Conservation (phyloP, 169 alveolate species). For the Sarcocystis neurona region DNA sequence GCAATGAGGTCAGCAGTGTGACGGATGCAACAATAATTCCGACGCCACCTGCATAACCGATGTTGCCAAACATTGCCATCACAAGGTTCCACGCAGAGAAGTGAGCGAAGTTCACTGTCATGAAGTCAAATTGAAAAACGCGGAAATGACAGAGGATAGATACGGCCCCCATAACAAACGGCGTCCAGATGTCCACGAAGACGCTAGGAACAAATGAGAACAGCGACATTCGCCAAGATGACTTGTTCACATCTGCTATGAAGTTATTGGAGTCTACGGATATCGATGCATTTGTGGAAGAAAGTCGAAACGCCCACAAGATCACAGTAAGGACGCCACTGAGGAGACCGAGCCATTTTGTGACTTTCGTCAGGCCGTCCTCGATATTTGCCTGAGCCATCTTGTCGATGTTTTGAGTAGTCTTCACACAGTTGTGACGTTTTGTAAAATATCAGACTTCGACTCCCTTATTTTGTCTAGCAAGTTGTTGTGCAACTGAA, state of each 20-base stretch:
- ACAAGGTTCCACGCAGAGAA: conserved; percentile 52
- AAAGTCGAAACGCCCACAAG: conserved; percentile 48
- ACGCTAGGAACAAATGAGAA: conserved; percentile 53
- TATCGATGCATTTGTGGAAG: conserved; percentile 30
- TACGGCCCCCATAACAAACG: conserved; percentile 55
- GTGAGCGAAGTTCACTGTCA: conserved; percentile 44
- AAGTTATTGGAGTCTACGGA: not conserved
- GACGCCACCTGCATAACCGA: conserved; percentile 62
- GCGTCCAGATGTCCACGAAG: conserved; percentile 51
- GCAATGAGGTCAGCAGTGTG: conserved; percentile 53
- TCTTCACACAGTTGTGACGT: too few relatives aligned
- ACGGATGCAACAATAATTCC: conserved; percentile 60
- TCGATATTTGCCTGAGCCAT: too few relatives aligned
- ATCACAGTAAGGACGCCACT: conserved; percentile 41
- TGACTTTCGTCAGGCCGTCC: conserved; percentile 6
- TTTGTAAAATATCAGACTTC: too few relatives aligned
- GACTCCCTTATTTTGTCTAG: too few relatives aligned
- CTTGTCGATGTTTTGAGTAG: too few relatives aligned
- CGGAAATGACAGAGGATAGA: conserved; percentile 54
- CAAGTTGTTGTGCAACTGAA: too few relatives aligned
- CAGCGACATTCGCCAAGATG: conserved; percentile 39
- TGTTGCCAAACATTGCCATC: conserved; percentile 61
- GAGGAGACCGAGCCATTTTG: conserved; percentile 47
- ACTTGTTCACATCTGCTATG: conserved; percentile 23
- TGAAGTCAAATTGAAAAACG: conserved; percentile 28